These are phyloP conservation scores for Phytophthora vignae DNA, from an alignment of 352 stramenopile species.

Conservation along the genomic window DNA sequence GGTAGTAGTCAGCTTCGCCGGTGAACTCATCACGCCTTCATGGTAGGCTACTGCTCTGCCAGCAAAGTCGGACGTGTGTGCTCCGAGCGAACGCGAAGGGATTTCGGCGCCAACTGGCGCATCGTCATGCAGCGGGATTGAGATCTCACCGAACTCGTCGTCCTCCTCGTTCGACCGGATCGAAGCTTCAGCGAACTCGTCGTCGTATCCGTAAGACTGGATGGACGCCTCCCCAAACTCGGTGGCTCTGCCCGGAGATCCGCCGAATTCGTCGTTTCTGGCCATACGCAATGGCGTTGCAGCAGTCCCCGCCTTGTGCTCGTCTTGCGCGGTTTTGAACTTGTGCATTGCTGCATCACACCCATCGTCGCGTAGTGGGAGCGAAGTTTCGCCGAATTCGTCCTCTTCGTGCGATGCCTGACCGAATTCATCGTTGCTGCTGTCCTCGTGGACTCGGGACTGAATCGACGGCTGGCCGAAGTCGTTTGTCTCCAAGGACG, in stretches of 20 bases:
- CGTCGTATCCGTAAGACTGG: neutral
- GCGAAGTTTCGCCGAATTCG: neutral
- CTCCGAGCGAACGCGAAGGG: neutral
- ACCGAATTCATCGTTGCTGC: neutral
- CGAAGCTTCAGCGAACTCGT: constrained; percentile 6
- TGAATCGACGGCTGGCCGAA: neutral
- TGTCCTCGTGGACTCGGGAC: neutral
- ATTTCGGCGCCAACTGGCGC: neutral
- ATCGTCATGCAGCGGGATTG: constrained; percentile 23
- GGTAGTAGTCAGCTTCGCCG: constrained; percentile 2
- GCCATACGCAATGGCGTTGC: neutral
- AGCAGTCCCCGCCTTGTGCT: neutral
- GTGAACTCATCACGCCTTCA: constrained; percentile 12
- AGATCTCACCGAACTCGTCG: constrained; percentile 25
- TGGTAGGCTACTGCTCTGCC: neutral
- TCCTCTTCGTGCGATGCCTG: neutral
- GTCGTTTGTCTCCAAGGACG: neutral
- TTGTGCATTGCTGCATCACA: neutral
- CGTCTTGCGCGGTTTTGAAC: neutral
- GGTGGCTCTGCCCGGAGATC: neutral
- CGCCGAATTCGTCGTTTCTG: constrained; percentile 1
- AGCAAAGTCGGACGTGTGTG: neutral
- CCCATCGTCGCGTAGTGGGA: neutral
- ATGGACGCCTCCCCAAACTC: constrained; percentile 7
- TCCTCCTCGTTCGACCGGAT: constrained; percentile 8